phyloP scores from a whole-genome alignment of 176 grass and related monocot genomes.

The Rhipidocladum racemiflorum region DNA sequence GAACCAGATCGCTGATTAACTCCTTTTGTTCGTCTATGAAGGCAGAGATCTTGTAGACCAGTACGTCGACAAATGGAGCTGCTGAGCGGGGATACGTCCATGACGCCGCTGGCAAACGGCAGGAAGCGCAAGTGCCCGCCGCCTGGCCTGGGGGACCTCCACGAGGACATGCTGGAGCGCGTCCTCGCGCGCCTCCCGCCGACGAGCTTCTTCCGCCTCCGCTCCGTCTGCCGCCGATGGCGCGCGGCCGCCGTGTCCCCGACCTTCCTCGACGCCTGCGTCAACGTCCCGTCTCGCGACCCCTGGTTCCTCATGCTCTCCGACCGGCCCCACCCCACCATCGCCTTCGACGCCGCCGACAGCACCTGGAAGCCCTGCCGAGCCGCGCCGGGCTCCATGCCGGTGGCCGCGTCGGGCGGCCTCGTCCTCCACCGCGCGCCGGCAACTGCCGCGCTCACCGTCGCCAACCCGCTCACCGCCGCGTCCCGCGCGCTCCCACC shows the following conservation, averaged over 20 bases:
- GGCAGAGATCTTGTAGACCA: neutral
- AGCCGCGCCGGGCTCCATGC: conserved; percentile 33
- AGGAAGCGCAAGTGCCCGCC: conserved; percentile 45
- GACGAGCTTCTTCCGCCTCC: conserved; percentile 58
- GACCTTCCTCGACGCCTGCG: conserved; percentile 59
- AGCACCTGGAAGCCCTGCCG: conserved; percentile 12
- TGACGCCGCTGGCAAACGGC: neutral
- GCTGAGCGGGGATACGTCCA: neutral
- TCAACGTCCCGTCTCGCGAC: conserved; percentile 33
- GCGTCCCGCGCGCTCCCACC: conserved; percentile 52
- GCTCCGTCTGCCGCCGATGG: conserved; percentile 57
- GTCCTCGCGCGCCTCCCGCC: conserved; percentile 69
- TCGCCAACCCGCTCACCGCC: conserved; percentile 75
- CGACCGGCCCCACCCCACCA: neutral
- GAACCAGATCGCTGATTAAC: neutral
- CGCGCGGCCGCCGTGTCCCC: conserved; percentile 42
- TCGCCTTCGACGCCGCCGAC: conserved; percentile 38
- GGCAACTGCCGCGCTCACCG: conserved; percentile 40
- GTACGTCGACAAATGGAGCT: neutral
- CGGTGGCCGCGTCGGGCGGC: conserved; percentile 72
- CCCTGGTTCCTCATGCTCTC: conserved; percentile 83
- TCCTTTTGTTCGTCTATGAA: neutral
- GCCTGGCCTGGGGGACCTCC: conserved; percentile 40
- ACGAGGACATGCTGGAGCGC: conserved; percentile 71
- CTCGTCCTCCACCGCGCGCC: conserved; percentile 66